Percentiles rank a stretch among this genome's conserved stretches.
phyloP scores from a whole-genome alignment of 768 basidiomycete species.

The Hericium alpestre region DNA sequence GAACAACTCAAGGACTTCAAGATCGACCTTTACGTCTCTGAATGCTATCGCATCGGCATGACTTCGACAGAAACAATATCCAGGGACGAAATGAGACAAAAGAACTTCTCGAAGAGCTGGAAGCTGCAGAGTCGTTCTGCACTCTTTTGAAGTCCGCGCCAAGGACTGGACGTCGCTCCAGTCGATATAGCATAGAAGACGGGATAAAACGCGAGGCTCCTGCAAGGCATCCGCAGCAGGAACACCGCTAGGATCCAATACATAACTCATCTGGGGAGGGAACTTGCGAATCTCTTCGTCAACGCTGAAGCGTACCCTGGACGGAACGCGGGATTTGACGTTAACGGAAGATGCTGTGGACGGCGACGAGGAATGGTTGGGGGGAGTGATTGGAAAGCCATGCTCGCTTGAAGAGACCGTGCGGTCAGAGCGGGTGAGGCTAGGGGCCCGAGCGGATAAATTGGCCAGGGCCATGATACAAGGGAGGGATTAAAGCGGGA shows the following conservation, averaged over 20 bases:
- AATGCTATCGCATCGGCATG: conserved; percentile 29
- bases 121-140: conserved; percentile 23
- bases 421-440: conserved; percentile 1
- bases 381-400: background rate
- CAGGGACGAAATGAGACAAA: conserved; percentile 45
- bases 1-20: conserved; percentile 54
- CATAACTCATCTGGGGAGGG: too few species aligned
- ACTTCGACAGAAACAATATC: conserved; percentile 36
- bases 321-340: conserved; percentile 26
- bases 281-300: conserved; percentile 17
- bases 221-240: conserved; percentile 16
- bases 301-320: conserved; percentile 20
- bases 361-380: background rate
- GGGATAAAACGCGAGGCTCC: conserved; percentile 24
- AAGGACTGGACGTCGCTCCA: conserved; percentile 34
- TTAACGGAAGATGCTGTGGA: conserved; percentile 13
- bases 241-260: background rate
- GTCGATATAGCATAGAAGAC: conserved; percentile 20
- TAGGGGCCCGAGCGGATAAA: background rate
- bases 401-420: conserved; percentile 1
- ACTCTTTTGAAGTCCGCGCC: conserved; percentile 23
- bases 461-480: too few species aligned
- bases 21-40: conserved; percentile 39
- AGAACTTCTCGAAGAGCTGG: conserved; percentile 28
- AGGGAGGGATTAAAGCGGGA: too few species aligned